Conservation (phyloP, 2,329 filamentous ascomycete species). For the Botrytis medusae region DNA sequence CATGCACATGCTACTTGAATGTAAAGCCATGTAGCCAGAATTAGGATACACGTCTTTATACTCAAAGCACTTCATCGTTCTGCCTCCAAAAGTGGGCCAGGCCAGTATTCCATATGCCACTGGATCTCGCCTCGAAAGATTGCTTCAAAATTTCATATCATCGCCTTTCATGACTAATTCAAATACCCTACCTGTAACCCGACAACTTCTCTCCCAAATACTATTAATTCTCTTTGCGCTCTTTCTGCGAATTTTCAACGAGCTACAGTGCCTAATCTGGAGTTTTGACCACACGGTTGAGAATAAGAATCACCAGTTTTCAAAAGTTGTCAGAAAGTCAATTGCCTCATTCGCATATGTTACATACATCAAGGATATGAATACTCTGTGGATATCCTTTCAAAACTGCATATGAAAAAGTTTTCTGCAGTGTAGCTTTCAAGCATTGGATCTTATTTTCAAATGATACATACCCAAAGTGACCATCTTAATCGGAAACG, state of each 20-base stretch:
- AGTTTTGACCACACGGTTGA: background rate
- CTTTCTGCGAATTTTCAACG: background rate
- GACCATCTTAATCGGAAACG: background rate
- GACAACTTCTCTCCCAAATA: background rate
- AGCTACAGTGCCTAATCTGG: background rate
- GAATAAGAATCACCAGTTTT: background rate
- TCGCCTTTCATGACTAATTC: background rate
- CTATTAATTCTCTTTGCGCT: too few species aligned
- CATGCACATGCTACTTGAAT: background rate
- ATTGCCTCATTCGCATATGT: background rate
- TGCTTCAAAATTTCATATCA: background rate
- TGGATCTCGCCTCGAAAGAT: background rate
- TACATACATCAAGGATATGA: background rate
- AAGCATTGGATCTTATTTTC: background rate
- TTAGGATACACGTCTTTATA: background rate
- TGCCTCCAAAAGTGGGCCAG: too few species aligned
- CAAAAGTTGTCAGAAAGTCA: background rate
- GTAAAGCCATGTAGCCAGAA: background rate
- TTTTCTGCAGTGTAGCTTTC: background rate
- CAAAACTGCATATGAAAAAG: background rate
- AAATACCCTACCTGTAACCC: background rate
- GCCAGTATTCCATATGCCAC: background rate
- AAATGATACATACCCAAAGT: background rate
- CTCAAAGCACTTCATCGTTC: background rate
- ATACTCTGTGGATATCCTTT: background rate